Evolutionary conservation across 1,284 basidiomycete species (phyloP).

Genomic region (Agaricales sp.): DNA sequence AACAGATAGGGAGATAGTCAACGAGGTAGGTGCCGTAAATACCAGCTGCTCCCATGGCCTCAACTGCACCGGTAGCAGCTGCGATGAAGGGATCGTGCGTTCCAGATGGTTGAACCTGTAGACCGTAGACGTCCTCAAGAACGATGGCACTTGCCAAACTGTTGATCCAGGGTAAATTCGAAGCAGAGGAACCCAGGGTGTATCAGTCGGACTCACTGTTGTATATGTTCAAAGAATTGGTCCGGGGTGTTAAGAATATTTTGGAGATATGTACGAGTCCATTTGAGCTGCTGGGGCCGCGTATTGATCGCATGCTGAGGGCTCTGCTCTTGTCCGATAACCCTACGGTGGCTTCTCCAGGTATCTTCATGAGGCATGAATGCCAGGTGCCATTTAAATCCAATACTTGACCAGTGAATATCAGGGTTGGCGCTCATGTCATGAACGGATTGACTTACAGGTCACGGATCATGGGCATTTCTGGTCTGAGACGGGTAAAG

Average conservation of each 20-base stretch:
- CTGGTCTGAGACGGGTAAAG: slow-evolving; percentile 9
- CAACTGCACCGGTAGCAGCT: slow-evolving; percentile 14
- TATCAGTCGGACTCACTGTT: slow-evolving; percentile 20
- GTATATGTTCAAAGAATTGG: slow-evolving; percentile 23
- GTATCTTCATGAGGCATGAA: slow-evolving; percentile 27
- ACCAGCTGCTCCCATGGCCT: slow-evolving; percentile 19
- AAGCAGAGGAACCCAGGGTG: background rate
- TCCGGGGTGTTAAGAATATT: slow-evolving; percentile 21
- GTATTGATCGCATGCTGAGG: slow-evolving; percentile 17
- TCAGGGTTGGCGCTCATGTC: background rate
- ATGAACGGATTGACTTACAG: slow-evolving; percentile 10
- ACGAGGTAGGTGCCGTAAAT: slow-evolving; percentile 32
- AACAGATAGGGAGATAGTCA: slow-evolving; percentile 21
- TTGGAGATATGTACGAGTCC: slow-evolving; percentile 21
- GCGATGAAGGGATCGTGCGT: slow-evolving; percentile 16
- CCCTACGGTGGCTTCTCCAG: slow-evolving; percentile 27
- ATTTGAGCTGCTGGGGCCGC: slow-evolving; percentile 20
- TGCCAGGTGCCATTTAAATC: slow-evolving; percentile 26
- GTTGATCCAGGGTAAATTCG: background rate
- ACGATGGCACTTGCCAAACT: slow-evolving; percentile 12
- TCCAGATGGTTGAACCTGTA: slow-evolving; percentile 16
- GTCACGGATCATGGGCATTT: slow-evolving; percentile 17
- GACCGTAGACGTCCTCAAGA: slow-evolving; percentile 12
- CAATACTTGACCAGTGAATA: slow-evolving; percentile 19
- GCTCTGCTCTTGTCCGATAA: slow-evolving; percentile 23